phyloP scores from a whole-genome alignment of 139 green algal genomes.

The Tetratostichococcus sp. region DNA sequence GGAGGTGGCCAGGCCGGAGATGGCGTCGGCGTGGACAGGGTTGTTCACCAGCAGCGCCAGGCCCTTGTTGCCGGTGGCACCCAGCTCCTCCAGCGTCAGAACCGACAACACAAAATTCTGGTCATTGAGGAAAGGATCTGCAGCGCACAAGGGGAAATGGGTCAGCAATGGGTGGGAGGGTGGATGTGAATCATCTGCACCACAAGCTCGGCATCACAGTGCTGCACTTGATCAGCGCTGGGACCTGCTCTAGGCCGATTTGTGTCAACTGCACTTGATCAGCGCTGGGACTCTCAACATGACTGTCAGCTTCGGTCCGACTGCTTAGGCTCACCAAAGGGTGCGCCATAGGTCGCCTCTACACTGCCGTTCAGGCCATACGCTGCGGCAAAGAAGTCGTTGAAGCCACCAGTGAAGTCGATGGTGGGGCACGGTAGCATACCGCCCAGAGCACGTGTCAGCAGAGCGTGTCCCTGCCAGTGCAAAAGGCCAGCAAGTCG shows the following conservation, averaged over 20 bases:
- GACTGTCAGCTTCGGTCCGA: too few relatives aligned
- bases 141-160: not conserved
- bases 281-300: too few relatives aligned
- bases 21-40: slow-evolving; percentile 21
- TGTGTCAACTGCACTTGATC: too few relatives aligned
- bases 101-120: slow-evolving; percentile 25
- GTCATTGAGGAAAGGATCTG: slow-evolving; percentile 27
- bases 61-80: slow-evolving; percentile 24
- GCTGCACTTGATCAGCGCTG: too few relatives aligned
- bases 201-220: too few relatives aligned
- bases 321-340: slow-evolving; percentile 7
- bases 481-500: too few relatives aligned
- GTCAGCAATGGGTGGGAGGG: too few relatives aligned
- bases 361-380: not conserved
- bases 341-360: not conserved
- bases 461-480: slow-evolving; percentile 24
- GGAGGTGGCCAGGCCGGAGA: slow-evolving; percentile 24
- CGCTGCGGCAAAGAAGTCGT: slow-evolving; percentile 15
- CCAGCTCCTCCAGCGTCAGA: slow-evolving; percentile 28
- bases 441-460: slow-evolving; percentile 19
- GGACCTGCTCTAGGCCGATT: too few relatives aligned
- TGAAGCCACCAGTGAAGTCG: slow-evolving; percentile 21
- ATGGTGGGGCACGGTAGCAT: slow-evolving; percentile 15
- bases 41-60: slow-evolving; percentile 1
- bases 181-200: too few relatives aligned